phyloP scores from a whole-genome alignment of 2,329 filamentous ascomycete genomes.

The Fusarium sp. region DNA sequence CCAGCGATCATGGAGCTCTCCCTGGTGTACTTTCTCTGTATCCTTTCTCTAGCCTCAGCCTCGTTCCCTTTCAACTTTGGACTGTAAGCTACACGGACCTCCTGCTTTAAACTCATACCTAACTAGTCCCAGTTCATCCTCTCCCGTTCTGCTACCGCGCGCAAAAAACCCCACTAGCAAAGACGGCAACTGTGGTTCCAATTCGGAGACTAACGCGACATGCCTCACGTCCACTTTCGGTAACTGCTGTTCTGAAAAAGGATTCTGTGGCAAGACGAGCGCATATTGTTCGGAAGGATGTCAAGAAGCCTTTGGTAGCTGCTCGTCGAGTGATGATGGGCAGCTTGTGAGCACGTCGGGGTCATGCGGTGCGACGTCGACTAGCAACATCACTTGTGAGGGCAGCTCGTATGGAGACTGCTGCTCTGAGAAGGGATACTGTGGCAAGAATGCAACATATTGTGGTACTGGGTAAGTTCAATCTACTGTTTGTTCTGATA shows the following conservation, averaged over 20 bases:
- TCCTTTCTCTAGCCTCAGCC: neutral
- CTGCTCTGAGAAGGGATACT: neutral
- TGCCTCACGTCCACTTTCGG: neutral
- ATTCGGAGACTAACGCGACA: neutral
- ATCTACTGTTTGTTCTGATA: neutral
- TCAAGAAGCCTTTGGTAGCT: neutral
- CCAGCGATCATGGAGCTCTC: neutral
- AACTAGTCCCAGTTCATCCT: neutral
- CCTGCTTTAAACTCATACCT: rapidly evolving
- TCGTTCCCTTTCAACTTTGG: neutral
- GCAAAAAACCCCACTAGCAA: neutral
- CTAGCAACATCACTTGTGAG: neutral
- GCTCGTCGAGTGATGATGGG: neutral
- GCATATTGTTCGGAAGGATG: neutral
- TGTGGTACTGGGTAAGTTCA: neutral
- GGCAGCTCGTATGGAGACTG: neutral
- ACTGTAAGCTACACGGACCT: neutral
- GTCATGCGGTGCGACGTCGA: neutral
- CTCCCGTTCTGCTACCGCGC: neutral
- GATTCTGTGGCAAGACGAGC: neutral
- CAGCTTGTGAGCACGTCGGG: neutral
- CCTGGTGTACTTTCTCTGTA: neutral
- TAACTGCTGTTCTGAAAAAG: neutral
- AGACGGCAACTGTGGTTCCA: neutral
- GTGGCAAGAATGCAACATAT: neutral